Conservation (phyloP, 768 basidiomycete species). For the Chlorophyllum brunneum region DNA sequence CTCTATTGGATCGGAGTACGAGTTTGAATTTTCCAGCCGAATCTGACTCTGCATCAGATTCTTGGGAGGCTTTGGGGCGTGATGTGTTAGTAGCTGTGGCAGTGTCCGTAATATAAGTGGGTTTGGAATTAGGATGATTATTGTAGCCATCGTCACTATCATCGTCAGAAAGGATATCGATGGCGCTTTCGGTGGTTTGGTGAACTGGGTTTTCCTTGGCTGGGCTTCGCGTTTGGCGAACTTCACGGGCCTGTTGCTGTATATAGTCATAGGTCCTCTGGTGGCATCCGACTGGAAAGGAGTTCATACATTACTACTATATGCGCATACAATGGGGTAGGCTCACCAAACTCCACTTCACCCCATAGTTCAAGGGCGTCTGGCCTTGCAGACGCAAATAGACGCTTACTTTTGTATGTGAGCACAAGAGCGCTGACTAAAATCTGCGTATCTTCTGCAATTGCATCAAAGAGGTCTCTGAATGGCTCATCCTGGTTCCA, state of each 20-base stretch:
- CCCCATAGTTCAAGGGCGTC: slow-evolving; percentile 63
- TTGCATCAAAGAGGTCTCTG: slow-evolving; percentile 56
- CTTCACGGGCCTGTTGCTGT: slow-evolving; percentile 28
- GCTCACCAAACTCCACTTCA: slow-evolving; percentile 60
- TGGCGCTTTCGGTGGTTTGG: slow-evolving; percentile 15
- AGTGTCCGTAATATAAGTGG: background rate
- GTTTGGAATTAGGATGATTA: background rate
- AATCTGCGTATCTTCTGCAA: slow-evolving; percentile 58
- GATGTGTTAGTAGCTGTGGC: slow-evolving; percentile 10
- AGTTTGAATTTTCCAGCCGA: slow-evolving; percentile 60
- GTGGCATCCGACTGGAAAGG: slow-evolving; percentile 58
- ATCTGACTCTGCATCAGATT: slow-evolving; percentile 39
- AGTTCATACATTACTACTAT: background rate
- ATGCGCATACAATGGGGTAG: slow-evolving; percentile 9
- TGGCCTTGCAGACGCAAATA: slow-evolving; percentile 71
- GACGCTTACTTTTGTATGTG: slow-evolving; percentile 53
- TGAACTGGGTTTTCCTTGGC: slow-evolving; percentile 10
- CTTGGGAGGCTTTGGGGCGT: slow-evolving; percentile 15
- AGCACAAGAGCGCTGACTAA: slow-evolving; percentile 52
- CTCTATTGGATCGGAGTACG: slow-evolving; percentile 52
- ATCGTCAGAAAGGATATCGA: slow-evolving; percentile 23
- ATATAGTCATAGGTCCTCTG: slow-evolving; percentile 61
- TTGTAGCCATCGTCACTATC: slow-evolving; percentile 18
- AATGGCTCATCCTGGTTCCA: slow-evolving; percentile 58
- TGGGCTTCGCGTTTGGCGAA: slow-evolving; percentile 1